Evolutionary conservation across 306 rosid genomes (phyloP), one percentile per base, ranked within the genome.

Genomic region (Cicer cuneatum): DNA sequence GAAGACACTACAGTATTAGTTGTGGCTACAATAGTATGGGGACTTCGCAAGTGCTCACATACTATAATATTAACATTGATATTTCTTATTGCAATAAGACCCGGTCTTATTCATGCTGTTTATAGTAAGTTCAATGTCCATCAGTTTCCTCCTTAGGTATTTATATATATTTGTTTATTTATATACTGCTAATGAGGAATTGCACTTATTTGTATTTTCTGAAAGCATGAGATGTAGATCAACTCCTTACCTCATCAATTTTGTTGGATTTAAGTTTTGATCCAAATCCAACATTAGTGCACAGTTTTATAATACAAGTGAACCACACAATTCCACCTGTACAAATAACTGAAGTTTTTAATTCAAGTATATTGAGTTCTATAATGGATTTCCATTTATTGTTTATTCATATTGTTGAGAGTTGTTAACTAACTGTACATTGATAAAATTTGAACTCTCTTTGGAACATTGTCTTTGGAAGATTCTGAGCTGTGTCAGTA

Each of bases 11-110:
- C 80, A 58, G 84, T 93, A 67, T 81, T 87, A 80, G 80, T 89
- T 81, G 95, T 86, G 85, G 93, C 97, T 47, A 89, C 93, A 78
- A 82, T 93, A 59, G 96, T 88, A 58, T 93, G 98, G 98, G 92
- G 96, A 77, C 70, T 93, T 72, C 85, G 90, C 81, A 93, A 90
- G 84, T 87, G 90, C 87, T 93, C 98, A 70, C 90, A 91, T 66
- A 80, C 82, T 75, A 83, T 89, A 59, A 76, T 86, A 71, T 81
- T 93, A 83, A 82, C 85, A 64, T 82, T 93, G 79, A 90, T 93
- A 83, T 86, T 93, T 82, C 88, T 90, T 72, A 84, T 93, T 80
- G 93, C 97, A 45, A 82, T 89, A 87, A 89, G 88, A 80, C 93
- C 98, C 69, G 98, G 98, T 77, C 78, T 90, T 79, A 84, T 93